These are phyloP conservation scores for Chytriomyces hyalinus DNA, from an alignment of 192 early-diverging fungal species.

Conservation along the genomic window DNA sequence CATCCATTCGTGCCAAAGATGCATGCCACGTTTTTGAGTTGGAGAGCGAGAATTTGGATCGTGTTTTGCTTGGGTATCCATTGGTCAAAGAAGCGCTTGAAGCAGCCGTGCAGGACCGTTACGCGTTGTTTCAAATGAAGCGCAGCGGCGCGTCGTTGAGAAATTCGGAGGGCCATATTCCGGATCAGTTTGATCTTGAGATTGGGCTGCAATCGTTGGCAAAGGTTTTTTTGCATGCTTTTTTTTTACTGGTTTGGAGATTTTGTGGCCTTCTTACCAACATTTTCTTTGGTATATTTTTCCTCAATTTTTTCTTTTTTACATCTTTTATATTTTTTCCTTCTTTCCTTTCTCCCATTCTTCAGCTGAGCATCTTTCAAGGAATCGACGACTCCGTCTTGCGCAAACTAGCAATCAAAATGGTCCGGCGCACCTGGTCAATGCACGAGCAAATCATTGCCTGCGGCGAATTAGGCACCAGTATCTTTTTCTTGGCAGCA, in stretches of 20 bases:
- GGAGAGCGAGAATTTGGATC: conserved; percentile 35
- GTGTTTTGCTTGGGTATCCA: conserved; percentile 41
- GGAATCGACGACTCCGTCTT: conserved; percentile 40
- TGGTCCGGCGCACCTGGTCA: conserved; percentile 40
- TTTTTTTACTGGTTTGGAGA: not conserved
- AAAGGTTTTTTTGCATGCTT: conserved; percentile 46
- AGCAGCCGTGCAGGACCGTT: not conserved
- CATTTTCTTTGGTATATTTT: not conserved
- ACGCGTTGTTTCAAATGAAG: not conserved
- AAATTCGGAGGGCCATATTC: not conserved
- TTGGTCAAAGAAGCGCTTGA: conserved; percentile 45
- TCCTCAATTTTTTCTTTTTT: no score
- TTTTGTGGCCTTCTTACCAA: not conserved
- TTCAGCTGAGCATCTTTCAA: conserved; percentile 43
- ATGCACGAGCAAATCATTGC: conserved; percentile 41
- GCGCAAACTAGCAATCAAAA: conserved; percentile 43
- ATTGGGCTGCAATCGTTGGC: conserved; percentile 42
- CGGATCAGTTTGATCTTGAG: conserved; percentile 49
- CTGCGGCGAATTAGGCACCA: conserved; percentile 42
- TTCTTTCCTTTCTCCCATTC: no score
- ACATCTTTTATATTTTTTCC: no score
- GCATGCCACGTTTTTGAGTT: conserved; percentile 51
- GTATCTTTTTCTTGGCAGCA: conserved; percentile 60
- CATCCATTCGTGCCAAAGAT: conserved; percentile 48
- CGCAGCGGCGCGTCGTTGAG: not conserved